Conservation (phyloP, 148 eudicot genomes). For the Polygonum aviculare region DNA sequence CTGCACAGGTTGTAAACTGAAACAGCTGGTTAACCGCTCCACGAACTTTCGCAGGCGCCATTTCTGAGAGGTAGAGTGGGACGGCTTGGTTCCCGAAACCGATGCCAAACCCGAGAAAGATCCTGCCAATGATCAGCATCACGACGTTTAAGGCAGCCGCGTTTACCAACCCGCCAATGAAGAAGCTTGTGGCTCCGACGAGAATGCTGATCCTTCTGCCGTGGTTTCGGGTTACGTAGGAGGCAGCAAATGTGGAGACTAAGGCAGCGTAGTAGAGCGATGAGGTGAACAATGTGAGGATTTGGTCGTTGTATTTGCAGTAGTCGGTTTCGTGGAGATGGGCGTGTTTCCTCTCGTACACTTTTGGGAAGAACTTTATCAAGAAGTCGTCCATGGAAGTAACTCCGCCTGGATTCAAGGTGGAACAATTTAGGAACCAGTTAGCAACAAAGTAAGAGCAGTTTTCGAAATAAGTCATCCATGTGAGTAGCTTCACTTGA, state of each 20-base stretch:
- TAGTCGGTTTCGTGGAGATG: conserved; percentile 69
- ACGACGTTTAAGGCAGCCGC: conserved; percentile 45
- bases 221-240: conserved; percentile 48
- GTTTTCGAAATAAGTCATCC: conserved; percentile 73
- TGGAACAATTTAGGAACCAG: background rate
- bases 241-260: conserved; percentile 73
- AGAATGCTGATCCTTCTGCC: conserved; percentile 63
- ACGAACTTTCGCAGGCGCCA: conserved; percentile 64
- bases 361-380: conserved; percentile 60
- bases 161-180: conserved; percentile 44
- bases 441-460: background rate
- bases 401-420: conserved; percentile 65
- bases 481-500: conserved; percentile 94
- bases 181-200: conserved; percentile 54
- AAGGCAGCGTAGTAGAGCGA: conserved; percentile 81
- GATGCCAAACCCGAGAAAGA: conserved; percentile 65
- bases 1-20: conserved; percentile 65
- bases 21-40: conserved; percentile 69
- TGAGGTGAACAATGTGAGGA: conserved; percentile 87
- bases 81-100: conserved; percentile 64
- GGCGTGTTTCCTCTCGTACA: conserved; percentile 53
- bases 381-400: conserved; percentile 95
- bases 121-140: conserved; percentile 65
- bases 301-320: conserved; percentile 77
- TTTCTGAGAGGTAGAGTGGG: conserved; percentile 70